These are phyloP conservation scores for Helichrysum umbraculigerum DNA, from an alignment of 129 eudicot species.

Conservation along the genomic window DNA sequence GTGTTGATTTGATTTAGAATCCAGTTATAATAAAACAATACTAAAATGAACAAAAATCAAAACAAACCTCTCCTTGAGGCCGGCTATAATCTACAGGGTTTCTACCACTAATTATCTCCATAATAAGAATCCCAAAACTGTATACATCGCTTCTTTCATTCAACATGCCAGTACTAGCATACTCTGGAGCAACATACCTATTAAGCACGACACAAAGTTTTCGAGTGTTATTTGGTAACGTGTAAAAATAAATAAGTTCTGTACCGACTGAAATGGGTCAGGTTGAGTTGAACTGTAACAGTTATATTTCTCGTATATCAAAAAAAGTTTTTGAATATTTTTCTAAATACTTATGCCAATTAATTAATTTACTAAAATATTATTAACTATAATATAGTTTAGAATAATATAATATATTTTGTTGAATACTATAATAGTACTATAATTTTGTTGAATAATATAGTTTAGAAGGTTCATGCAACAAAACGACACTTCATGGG, in stretches of 20 bases:
- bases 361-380: too few relatives aligned
- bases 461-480: background rate
- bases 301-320: background rate
- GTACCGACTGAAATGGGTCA: background rate
- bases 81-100: conserved; percentile 92
- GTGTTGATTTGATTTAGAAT: conserved; percentile 23
- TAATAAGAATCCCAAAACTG: conserved; percentile 88
- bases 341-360: background rate
- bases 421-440: background rate
- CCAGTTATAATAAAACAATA: conserved; percentile 4
- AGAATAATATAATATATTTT: too few relatives aligned
- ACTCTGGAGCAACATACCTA: conserved; percentile 95
- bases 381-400: too few relatives aligned
- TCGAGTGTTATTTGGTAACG: background rate
- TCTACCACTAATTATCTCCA: conserved; percentile 85
- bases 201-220: background rate
- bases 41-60: background rate
- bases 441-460: background rate
- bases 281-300: background rate
- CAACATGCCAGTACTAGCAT: conserved; percentile 94
- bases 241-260: background rate
- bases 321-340: background rate
- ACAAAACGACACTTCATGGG: background rate
- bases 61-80: conserved; percentile 84
- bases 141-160: conserved; percentile 91